Evolutionary conservation across 2,329 filamentous ascomycete genomes (phyloP).

Genomic region (Conoideocrella luteorostrata): DNA sequence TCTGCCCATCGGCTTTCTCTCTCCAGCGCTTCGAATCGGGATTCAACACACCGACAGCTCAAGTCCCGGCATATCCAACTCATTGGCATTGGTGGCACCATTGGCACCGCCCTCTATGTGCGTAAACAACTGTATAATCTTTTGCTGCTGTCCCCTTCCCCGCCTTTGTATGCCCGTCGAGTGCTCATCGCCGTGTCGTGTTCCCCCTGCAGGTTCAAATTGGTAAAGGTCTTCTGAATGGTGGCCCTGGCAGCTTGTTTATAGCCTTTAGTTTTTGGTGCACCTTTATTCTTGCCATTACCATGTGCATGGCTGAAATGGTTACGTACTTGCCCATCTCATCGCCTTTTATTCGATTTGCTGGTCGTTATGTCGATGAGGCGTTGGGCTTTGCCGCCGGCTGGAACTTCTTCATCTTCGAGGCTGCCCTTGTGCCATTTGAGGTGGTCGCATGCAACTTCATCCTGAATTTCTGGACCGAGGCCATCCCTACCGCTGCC

Average conservation of each 20-base stretch:
- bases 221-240: constrained; percentile 49
- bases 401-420: constrained; percentile 69
- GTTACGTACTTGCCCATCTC: constrained; percentile 71
- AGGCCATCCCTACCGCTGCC: constrained; percentile 50
- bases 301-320: constrained; percentile 65
- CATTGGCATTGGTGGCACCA: constrained; percentile 58
- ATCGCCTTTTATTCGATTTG: constrained; percentile 72
- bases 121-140: constrained; percentile 11
- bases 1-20: constrained; percentile 12
- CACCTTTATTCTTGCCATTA: constrained; percentile 53
- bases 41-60: constrained; percentile 45
- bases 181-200: constrained; percentile 12
- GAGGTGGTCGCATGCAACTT: constrained; percentile 61
- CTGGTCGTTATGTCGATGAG: constrained; percentile 68
- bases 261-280: constrained; percentile 57
- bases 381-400: constrained; percentile 67
- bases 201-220: constrained; percentile 41
- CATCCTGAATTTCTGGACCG: constrained; percentile 58
- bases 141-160: not conserved
- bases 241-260: constrained; percentile 53
- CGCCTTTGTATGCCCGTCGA: not conserved
- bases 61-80: constrained; percentile 53
- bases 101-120: constrained; percentile 55
- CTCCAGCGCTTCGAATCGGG: constrained; percentile 16
- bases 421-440: constrained; percentile 61